A percentile compares a stretch with the other conserved stretches of the same genome.
These are phyloP conservation scores for Kockovaella imperatae DNA, from an alignment of 768 basidiomycete species.

Conservation along the genomic window DNA sequence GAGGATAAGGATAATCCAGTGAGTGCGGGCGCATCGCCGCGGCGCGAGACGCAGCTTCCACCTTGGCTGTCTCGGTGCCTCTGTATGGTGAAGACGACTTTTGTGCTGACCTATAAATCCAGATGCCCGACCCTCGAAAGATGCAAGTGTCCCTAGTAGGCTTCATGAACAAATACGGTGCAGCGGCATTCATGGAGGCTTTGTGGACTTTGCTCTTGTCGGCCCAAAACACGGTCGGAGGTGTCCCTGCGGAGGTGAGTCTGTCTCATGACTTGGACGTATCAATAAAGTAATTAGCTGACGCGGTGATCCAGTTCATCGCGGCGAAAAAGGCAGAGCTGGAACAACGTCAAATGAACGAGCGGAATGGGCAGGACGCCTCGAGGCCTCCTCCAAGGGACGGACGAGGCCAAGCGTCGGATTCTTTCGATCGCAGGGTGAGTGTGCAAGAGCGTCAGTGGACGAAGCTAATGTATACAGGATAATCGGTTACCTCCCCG, in stretches of 20 bases:
- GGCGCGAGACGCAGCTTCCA: neutral
- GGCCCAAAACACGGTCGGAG: slow-evolving; percentile 78
- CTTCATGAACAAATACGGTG: slow-evolving; percentile 73
- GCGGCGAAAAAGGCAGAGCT: slow-evolving; percentile 44
- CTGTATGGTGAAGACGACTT: neutral
- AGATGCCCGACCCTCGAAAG: slow-evolving; percentile 86
- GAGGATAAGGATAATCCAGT: slow-evolving; percentile 82
- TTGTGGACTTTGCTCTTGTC: slow-evolving; percentile 90
- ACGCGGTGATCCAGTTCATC: slow-evolving; percentile 33
- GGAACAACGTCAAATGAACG: slow-evolving; percentile 25
- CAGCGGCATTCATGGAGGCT: slow-evolving; percentile 73
- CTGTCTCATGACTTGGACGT: too few species aligned
- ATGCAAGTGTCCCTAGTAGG: slow-evolving; percentile 93
- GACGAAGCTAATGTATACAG: too few species aligned
- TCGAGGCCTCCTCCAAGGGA: slow-evolving; percentile 1
- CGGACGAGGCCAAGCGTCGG: slow-evolving; percentile 10
- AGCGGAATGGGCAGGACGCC: slow-evolving; percentile 14
- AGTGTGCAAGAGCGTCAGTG: too few species aligned
- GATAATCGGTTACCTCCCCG: neutral
- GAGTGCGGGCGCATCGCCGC: slow-evolving; percentile 30
- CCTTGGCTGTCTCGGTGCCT: neutral
- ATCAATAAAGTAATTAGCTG: neutral
- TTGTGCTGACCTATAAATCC: neutral
- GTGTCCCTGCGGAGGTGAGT: slow-evolving; percentile 65
- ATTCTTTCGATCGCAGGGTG: slow-evolving; percentile 18